Evolutionary conservation across 495 filamentous ascomycete genomes (phyloP).

Genomic region (Penicillium silybi): DNA sequence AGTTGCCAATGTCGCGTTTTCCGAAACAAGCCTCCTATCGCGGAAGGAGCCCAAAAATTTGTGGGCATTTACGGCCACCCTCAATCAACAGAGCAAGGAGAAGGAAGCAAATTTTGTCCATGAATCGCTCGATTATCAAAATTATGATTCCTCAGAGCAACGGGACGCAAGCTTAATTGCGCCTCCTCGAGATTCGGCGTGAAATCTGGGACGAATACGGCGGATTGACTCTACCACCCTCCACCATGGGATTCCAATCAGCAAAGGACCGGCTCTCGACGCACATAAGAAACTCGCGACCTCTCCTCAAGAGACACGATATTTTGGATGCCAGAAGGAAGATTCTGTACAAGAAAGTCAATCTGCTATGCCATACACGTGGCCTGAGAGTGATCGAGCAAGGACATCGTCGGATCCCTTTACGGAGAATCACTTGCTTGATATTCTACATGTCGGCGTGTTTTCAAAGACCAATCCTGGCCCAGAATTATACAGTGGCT

Average conservation of each 20-base stretch:
- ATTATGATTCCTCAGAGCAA: not conserved
- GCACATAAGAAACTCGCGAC: not conserved
- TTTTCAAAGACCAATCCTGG: not conserved
- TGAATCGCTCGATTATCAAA: not conserved
- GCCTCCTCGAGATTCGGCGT: too few relatives aligned
- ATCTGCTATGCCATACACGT: conserved; percentile 13
- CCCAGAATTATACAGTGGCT: not conserved
- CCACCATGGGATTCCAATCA: not conserved
- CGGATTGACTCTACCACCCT: not conserved
- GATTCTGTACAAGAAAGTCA: not conserved
- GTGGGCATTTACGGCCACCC: not conserved
- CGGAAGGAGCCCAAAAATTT: conserved; percentile 16
- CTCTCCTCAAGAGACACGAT: not conserved
- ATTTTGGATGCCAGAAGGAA: not conserved
- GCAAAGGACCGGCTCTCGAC: not conserved
- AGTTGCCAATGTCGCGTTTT: conserved; percentile 62
- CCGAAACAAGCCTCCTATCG: conserved; percentile 61
- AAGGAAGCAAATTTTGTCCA: not conserved
- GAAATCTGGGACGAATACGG: not conserved
- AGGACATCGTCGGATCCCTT: not conserved
- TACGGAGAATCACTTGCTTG: conserved; percentile 14
- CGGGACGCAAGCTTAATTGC: too few relatives aligned
- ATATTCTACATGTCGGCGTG: conserved; percentile 17
- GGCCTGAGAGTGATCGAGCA: conserved; percentile 8
- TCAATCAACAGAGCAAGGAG: not conserved